These are phyloP conservation scores for Cicer arietinum DNA, from an alignment of 306 rosid species.

Conservation along the genomic window DNA sequence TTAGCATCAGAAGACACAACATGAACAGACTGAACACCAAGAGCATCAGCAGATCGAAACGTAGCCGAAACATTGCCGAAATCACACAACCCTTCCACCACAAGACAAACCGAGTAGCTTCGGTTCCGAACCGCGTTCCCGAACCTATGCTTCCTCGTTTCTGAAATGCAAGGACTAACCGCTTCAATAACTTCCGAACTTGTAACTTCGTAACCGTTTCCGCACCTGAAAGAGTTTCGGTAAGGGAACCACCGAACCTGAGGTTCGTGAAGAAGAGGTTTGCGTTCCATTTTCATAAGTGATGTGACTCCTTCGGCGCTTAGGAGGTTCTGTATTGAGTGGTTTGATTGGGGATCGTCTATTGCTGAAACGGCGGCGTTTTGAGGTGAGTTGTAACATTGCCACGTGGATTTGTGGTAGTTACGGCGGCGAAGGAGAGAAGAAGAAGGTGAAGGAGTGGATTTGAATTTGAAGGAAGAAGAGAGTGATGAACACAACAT, in stretches of 20 bases:
- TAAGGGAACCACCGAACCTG: slow-evolving; percentile 76
- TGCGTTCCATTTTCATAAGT: slow-evolving; percentile 87
- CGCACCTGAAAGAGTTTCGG: slow-evolving; percentile 61
- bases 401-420: slow-evolving; percentile 2
- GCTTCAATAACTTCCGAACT: slow-evolving; percentile 74
- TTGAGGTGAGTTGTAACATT: slow-evolving; percentile 54
- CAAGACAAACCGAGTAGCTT: slow-evolving; percentile 86
- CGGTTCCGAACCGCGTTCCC: slow-evolving; percentile 64
- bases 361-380: slow-evolving; percentile 33
- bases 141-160: slow-evolving; percentile 69
- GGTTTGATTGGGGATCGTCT: slow-evolving; percentile 44
- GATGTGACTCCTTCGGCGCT: slow-evolving; percentile 56
- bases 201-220: slow-evolving; percentile 50
- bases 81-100: slow-evolving; percentile 87
- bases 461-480: slow-evolving; percentile 35
- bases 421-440: background rate
- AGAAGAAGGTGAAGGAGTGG: background rate
- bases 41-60: slow-evolving; percentile 92
- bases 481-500: slow-evolving; percentile 35
- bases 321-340: slow-evolving; percentile 67
- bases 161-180: slow-evolving; percentile 61
- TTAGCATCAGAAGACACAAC: slow-evolving; percentile 77
- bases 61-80: slow-evolving; percentile 88
- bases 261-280: slow-evolving; percentile 27
- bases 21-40: slow-evolving; percentile 90